Evolutionary conservation across 352 stramenopile species (phyloP).

Genomic region (Pythium dissotocum): DNA sequence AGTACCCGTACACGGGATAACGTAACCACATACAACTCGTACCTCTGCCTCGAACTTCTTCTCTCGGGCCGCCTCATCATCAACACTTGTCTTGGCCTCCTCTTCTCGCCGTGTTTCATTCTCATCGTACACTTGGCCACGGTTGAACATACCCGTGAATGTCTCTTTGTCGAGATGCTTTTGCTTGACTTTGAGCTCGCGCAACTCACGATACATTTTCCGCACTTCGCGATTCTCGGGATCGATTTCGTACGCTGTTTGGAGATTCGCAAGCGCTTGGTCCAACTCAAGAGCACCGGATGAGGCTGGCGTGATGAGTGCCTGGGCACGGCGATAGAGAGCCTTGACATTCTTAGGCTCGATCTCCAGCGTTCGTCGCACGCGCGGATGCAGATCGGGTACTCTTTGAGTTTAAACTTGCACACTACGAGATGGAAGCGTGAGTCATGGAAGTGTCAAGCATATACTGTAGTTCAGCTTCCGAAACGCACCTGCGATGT

Average conservation of each 20-base stretch:
- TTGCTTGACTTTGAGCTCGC: slow-evolving; percentile 66
- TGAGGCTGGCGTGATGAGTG: slow-evolving; percentile 72
- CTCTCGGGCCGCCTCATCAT: slow-evolving; percentile 34
- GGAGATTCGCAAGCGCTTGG: slow-evolving; percentile 65
- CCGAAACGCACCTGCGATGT: slow-evolving; percentile 57
- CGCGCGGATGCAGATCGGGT: slow-evolving; percentile 49
- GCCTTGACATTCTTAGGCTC: slow-evolving; percentile 75
- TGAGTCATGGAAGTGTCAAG: background rate
- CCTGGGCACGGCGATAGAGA: slow-evolving; percentile 71
- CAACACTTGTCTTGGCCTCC: background rate
- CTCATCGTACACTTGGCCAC: slow-evolving; percentile 63
- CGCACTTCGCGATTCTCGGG: slow-evolving; percentile 58
- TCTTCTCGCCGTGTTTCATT: slow-evolving; percentile 19
- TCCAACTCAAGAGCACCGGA: slow-evolving; percentile 80
- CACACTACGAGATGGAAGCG: slow-evolving; percentile 38
- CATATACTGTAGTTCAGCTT: background rate
- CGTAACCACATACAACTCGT: background rate
- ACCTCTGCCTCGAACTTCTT: slow-evolving; percentile 64
- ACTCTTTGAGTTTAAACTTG: slow-evolving; percentile 83
- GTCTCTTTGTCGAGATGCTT: slow-evolving; percentile 67
- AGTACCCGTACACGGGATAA: background rate
- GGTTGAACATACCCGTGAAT: slow-evolving; percentile 84
- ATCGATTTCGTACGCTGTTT: slow-evolving; percentile 65
- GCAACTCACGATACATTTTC: slow-evolving; percentile 68
- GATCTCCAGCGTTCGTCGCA: slow-evolving; percentile 73